Base-by-base conservation (phyloP, 1,284 basidiomycete genomes). In the Mycosarcoma mackinlayi region DNA sequence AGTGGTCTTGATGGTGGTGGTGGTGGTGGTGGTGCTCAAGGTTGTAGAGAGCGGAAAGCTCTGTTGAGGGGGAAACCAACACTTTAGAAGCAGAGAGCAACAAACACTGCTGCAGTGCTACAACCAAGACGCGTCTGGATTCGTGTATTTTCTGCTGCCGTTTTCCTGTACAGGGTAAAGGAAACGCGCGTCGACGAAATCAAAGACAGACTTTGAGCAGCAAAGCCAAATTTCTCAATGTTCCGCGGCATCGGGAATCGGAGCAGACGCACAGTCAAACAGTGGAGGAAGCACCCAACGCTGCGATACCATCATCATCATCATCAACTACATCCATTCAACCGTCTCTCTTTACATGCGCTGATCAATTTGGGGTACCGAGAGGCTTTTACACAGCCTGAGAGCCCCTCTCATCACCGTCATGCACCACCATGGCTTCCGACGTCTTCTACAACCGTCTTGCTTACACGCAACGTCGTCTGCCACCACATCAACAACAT, bases 371-470 rank as follows among this genome's bases (percentile, higher is more conserved):
- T n/a, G n/a, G n/a, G n/a, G n/a, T n/a, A n/a, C n/a, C n/a, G n/a
- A n/a, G n/a, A 19, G 23, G 38, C 38, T 40, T 13, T 33, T 30
- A 33, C 19, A 37, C 18, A 31, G 27, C 28, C 9, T 28, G 14
- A 13, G 19, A 13, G 24, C 24, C n/a, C 27, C 10, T n/a, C 5
- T 13, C 27, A 23, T 21, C 19, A 23, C 6, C 23, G 23, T 25
- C 28, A 50, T 52, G 55, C n/a, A 14, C 27, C 51, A 63, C 14
- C 25, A 70, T 70, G 67, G 56, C 67, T 4, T 70, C 67, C 41
- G 67, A 70, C 25, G 67, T 64, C 57, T 70, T 60, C 53, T 70
- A 34, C 49, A 64, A 63, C 35, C 67, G 57, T 48, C 40, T 64
- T 10, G 38, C 56, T 5, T 66, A 66, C 41, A 55, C 63, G 9